Evolutionary conservation across 176 grass and related monocot species (phyloP).

Genomic region (Chloris gayana): DNA sequence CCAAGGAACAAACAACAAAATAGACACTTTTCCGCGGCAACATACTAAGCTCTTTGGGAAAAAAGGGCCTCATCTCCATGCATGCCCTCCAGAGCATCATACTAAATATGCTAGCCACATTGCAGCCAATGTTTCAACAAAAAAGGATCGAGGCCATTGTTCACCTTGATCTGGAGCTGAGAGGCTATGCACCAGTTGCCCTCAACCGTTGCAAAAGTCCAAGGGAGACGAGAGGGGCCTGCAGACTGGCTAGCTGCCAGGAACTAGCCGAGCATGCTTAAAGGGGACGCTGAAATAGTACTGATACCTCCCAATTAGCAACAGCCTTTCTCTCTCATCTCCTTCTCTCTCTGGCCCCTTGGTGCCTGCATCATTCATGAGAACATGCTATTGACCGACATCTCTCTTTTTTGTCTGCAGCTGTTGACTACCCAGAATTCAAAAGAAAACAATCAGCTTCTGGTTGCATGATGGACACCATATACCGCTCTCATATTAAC

Average conservation of each 20-base stretch:
- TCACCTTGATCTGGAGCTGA: no score
- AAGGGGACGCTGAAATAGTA: slow-evolving; percentile 56
- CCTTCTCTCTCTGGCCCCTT: slow-evolving; percentile 18
- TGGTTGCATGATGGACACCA: slow-evolving; percentile 9
- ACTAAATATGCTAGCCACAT: no score
- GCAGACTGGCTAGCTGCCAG: slow-evolving; percentile 38
- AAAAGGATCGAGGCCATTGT: slow-evolving; percentile 44
- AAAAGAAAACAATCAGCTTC: slow-evolving; percentile 40
- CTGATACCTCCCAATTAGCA: slow-evolving; percentile 77
- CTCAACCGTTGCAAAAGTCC: slow-evolving; percentile 49
- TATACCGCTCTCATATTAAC: not conserved
- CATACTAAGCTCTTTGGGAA: slow-evolving; percentile 11
- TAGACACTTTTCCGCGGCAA: no score
- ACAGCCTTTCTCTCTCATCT: slow-evolving; percentile 51
- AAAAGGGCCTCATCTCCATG: not conserved
- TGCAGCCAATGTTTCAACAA: slow-evolving; percentile 32
- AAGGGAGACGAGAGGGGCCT: slow-evolving; percentile 44
- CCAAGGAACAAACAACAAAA: slow-evolving; percentile 1
- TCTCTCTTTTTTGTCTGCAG: slow-evolving; percentile 78
- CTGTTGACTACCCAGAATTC: slow-evolving; percentile 70
- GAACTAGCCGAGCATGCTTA: slow-evolving; percentile 60
- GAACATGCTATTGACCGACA: slow-evolving; percentile 91
- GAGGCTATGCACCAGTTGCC: no score
- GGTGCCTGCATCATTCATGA: slow-evolving; percentile 70
- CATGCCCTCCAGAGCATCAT: slow-evolving; percentile 33